A percentile compares a stretch with the other conserved stretches of the same genome.
These are phyloP conservation scores for Fusarium secorum DNA, from an alignment of 2,329 filamentous ascomycete species.

Conservation along the genomic window DNA sequence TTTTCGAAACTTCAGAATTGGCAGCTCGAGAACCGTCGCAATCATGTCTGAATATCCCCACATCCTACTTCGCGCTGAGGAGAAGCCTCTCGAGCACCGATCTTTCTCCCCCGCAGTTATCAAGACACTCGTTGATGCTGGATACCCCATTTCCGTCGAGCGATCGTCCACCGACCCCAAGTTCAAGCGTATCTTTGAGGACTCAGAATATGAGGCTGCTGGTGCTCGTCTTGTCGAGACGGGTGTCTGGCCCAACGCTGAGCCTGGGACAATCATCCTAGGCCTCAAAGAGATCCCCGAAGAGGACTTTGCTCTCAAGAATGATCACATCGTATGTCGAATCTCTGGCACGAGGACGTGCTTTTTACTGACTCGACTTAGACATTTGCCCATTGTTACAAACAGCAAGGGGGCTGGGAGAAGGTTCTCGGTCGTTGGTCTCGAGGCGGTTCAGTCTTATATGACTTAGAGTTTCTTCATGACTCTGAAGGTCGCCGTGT, in stretches of 20 bases:
- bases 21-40: conserved; percentile 4
- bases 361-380: not conserved
- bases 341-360: too few species aligned
- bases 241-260: conserved; percentile 73
- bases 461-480: conserved; percentile 87
- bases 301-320: conserved; percentile 64
- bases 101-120: conserved; percentile 55
- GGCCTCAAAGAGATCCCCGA: conserved; percentile 82
- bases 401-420: conserved; percentile 78
- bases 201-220: conserved; percentile 66
- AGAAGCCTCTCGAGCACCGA: conserved; percentile 58
- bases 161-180: conserved; percentile 54
- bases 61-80: conserved; percentile 65
- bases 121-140: conserved; percentile 67
- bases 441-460: conserved; percentile 65
- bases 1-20: not conserved
- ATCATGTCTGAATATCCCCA: conserved; percentile 43
- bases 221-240: conserved; percentile 72
- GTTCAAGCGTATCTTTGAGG: conserved; percentile 71
- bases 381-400: conserved; percentile 78
- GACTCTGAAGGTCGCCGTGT: conserved; percentile 55
- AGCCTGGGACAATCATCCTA: conserved; percentile 73
- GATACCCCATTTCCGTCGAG: conserved; percentile 74
- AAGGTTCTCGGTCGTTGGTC: conserved; percentile 81
- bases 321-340: conserved; percentile 38